Base-by-base conservation (phyloP, 1,139 yeast genomes). In the Keqinozyma sinolaborantium region DNA sequence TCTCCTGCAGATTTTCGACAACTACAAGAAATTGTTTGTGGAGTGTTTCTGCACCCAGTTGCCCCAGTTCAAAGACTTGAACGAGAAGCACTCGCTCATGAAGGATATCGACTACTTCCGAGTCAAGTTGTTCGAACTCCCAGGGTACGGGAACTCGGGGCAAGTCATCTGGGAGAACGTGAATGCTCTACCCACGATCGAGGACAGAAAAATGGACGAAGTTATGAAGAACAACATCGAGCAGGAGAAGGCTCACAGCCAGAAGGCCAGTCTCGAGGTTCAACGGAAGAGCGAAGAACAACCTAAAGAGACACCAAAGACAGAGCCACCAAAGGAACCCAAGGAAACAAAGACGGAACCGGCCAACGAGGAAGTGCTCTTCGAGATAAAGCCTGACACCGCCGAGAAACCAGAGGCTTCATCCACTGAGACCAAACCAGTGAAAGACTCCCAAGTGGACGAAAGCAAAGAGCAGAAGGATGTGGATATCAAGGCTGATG, bases 131-230 rank as follows among this genome's bases (percentile, higher is more conserved):
- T 68, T 74, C 28, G 77, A 73, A 30, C 51, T 78, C 12, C 73
- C 77, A 10, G 88, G 88, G 0, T 75, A 81, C 39, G 84, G 83
- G 0, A 70, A 77, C 38, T 71, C 82, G 1, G 86, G 85, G 0
- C 81, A 78, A 39, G 75, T 77, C 0, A 64, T 82, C 11, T 74
- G 82, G 78, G 85, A 78, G 44, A 73, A 73, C 42, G 79, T 80
- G 4, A 77, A 79, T 45, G 64, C 75, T 2, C 56, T 77, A 45
- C 66, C 73, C 1, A 73, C 79, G 0, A 64, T 66, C 10, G 79
- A 73, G 39, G 79, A 73, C 39, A 47, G 58, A 3, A 54, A 54
- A 33, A 71, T 73, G 77, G 76, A 69, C 25, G 60, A 60, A 32
- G 50, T 61, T 1, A 71, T 71, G 77, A 58, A 64, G 35, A 51